Evolutionary conservation across 2,329 filamentous ascomycete genomes (phyloP).

Genomic region (Lachnellula cervina): DNA sequence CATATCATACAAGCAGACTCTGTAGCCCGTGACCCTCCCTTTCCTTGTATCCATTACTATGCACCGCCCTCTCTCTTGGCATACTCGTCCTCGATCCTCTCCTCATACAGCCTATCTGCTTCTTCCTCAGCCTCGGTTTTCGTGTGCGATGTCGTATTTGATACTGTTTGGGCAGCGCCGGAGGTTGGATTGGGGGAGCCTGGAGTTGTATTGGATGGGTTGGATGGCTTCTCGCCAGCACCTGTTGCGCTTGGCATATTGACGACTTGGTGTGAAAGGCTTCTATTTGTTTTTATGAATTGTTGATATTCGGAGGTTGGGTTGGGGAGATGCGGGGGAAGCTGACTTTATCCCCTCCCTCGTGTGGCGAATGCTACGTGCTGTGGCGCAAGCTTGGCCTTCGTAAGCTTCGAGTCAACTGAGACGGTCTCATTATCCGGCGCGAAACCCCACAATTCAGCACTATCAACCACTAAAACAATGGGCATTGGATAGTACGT

Average conservation of each 20-base stretch:
- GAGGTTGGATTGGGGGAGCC: not conserved
- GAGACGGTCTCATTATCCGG: not conserved
- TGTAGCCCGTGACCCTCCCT: not conserved
- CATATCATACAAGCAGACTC: not conserved
- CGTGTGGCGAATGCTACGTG: not conserved
- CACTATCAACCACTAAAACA: not conserved
- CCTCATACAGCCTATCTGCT: conserved; percentile 41
- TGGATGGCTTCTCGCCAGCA: conserved; percentile 4
- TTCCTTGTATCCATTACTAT: conserved; percentile 23
- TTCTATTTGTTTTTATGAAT: no score
- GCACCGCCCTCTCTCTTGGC: conserved; percentile 56
- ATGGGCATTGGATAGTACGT: not conserved
- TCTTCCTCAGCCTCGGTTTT: conserved; percentile 12
- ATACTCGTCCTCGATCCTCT: conserved; percentile 58
- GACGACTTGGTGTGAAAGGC: not conserved
- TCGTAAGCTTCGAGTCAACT: not conserved
- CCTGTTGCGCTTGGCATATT: conserved; percentile 1
- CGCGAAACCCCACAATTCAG: not conserved
- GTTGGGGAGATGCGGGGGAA: not conserved
- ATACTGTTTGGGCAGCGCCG: not conserved
- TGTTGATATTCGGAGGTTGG: not conserved
- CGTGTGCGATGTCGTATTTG: not conserved
- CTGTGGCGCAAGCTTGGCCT: not conserved
- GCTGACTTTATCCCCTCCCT: not conserved
- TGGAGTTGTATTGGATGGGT: not conserved